phyloP scores from a whole-genome alignment of 2,329 filamentous ascomycete genomes.

The Zopfia rhizophila region DNA sequence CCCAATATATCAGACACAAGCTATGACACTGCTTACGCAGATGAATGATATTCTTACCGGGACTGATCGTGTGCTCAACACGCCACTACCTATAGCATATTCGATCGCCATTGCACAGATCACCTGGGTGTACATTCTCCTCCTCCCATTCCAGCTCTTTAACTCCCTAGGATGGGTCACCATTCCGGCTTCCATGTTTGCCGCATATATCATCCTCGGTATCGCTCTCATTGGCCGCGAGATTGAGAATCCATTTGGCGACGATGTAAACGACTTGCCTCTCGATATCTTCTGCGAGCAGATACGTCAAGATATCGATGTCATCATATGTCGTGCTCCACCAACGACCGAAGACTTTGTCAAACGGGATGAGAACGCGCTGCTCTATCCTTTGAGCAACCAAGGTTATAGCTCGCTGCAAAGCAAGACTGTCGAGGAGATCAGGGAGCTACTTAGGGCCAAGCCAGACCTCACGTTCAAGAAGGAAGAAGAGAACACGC shows the following conservation, averaged over 20 bases:
- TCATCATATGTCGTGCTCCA: slow-evolving; percentile 69
- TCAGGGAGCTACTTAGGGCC: slow-evolving; percentile 51
- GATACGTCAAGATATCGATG: slow-evolving; percentile 77
- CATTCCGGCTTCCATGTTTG: slow-evolving; percentile 76
- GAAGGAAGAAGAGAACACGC: no score
- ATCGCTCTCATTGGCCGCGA: slow-evolving; percentile 80
- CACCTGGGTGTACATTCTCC: slow-evolving; percentile 82
- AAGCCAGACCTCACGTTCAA: slow-evolving; percentile 36
- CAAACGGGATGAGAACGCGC: slow-evolving; percentile 58
- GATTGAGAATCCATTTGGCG: slow-evolving; percentile 86
- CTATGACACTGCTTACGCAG: slow-evolving; percentile 69
- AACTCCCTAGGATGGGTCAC: slow-evolving; percentile 73
- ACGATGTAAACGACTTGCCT: slow-evolving; percentile 78
- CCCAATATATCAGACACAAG: slow-evolving; percentile 66
- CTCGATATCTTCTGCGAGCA: slow-evolving; percentile 78
- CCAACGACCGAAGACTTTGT: slow-evolving; percentile 64
- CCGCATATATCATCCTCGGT: slow-evolving; percentile 84
- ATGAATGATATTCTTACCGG: slow-evolving; percentile 78
- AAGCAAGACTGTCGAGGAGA: slow-evolving; percentile 48
- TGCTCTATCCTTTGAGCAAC: slow-evolving; percentile 64
- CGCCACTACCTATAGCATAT: slow-evolving; percentile 83
- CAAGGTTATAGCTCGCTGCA: slow-evolving; percentile 49
- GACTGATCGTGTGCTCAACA: slow-evolving; percentile 81
- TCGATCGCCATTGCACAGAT: slow-evolving; percentile 86
- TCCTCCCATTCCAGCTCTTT: slow-evolving; percentile 83